phyloP scores from a whole-genome alignment of 306 rosid genomes.

The Alnus rubra region DNA sequence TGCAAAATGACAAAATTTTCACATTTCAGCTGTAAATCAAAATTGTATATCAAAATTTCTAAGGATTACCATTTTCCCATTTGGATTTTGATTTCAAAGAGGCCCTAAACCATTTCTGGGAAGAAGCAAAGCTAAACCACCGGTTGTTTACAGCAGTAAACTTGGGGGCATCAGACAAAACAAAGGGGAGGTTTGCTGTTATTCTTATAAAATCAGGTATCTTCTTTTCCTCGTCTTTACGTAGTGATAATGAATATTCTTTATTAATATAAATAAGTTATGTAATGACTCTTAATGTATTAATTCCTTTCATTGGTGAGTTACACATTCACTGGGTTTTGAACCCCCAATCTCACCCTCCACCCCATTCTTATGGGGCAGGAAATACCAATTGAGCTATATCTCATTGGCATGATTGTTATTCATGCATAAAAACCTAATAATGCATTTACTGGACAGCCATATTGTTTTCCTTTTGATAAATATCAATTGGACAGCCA shows the following conservation, averaged over 20 bases:
- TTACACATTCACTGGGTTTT: no score
- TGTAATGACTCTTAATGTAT: no score
- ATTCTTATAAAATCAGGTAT: background rate
- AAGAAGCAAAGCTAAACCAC: background rate
- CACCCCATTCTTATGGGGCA: background rate
- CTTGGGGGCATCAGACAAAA: background rate
- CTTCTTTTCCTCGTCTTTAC: background rate
- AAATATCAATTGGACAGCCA: no score
- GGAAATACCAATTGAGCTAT: background rate
- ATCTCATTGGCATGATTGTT: background rate
- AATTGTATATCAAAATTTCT: background rate
- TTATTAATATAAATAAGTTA: background rate
- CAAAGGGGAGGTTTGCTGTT: background rate
- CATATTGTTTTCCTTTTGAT: no score
- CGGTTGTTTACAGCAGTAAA: background rate
- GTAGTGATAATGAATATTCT: background rate
- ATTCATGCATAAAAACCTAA: background rate
- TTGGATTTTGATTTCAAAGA: background rate
- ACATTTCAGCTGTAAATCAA: background rate
- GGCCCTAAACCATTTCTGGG: background rate
- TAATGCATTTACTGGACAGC: background rate
- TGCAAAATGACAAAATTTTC: background rate
- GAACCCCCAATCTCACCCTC: background rate
- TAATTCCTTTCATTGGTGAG: no score
- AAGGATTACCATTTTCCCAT: background rate